Percentiles rank a stretch among this genome's conserved stretches.
These are phyloP conservation scores for Glarea lozoyensis DNA, from an alignment of 495 filamentous ascomycete genomes.

Conservation along the genomic window DNA sequence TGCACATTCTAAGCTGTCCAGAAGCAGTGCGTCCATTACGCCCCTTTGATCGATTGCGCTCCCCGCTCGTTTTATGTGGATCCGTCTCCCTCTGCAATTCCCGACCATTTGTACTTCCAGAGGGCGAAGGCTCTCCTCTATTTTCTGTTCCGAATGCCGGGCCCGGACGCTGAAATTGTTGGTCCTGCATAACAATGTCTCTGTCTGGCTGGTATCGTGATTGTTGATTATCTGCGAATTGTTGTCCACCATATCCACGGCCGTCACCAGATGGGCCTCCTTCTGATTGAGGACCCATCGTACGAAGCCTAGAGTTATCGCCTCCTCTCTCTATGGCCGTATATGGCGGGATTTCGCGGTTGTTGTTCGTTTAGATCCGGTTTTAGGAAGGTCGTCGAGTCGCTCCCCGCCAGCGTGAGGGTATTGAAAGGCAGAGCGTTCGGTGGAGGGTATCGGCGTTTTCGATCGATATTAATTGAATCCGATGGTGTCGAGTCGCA, in stretches of 20 bases:
- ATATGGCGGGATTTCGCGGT: background rate
- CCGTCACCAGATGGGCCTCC: constrained; percentile 22
- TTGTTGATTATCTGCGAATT: constrained; percentile 8
- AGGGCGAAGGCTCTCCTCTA: constrained; percentile 9
- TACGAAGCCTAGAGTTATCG: background rate
- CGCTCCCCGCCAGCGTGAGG: constrained; percentile 11
- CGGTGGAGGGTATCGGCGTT: background rate
- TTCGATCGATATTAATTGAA: constrained; percentile 7
- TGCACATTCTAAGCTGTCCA: constrained; percentile 59
- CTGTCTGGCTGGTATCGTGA: constrained; percentile 17
- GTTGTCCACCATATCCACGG: constrained; percentile 10
- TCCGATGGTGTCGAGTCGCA: constrained; percentile 18
- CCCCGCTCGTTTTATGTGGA: constrained; percentile 20
- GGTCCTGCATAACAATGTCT: constrained; percentile 12
- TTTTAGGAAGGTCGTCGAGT: constrained; percentile 3
- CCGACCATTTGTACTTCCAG: constrained; percentile 13
- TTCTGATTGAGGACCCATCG: constrained; percentile 23
- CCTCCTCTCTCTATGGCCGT: constrained; percentile 1
- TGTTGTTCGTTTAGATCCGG: constrained; percentile 2
- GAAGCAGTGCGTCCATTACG: constrained; percentile 38
- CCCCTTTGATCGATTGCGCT: constrained; percentile 37
- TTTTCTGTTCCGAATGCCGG: constrained; percentile 17
- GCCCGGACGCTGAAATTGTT: constrained; percentile 10
- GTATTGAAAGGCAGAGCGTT: background rate
- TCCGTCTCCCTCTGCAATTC: constrained; percentile 13